phyloP scores from a whole-genome alignment of 192 early-diverging fungal species.

The Rhizophlyctis rosea region DNA sequence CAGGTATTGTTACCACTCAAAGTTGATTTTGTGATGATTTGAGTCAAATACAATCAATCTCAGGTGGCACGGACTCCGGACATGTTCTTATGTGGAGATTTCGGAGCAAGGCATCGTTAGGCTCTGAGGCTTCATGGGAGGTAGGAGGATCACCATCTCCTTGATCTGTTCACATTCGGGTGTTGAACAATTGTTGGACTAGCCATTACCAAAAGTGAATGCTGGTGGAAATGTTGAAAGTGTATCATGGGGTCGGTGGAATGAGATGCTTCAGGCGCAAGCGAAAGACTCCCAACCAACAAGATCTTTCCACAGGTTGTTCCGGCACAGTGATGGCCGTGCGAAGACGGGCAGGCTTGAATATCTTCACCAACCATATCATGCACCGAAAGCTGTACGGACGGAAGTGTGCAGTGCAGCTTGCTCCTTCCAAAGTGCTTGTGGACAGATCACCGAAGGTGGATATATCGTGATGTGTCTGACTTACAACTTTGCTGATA shows the following conservation, averaged over 20 bases:
- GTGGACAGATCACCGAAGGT: constrained; percentile 13
- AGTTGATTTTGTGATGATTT: constrained; percentile 9
- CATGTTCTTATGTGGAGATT: constrained; percentile 30
- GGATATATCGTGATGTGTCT: background rate
- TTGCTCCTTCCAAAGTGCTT: constrained; percentile 26
- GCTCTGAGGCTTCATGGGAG: constrained; percentile 15
- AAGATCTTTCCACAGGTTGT: too few species aligned
- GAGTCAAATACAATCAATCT: too few species aligned
- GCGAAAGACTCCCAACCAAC: too few species aligned
- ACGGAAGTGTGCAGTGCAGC: constrained; percentile 21
- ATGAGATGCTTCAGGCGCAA: too few species aligned
- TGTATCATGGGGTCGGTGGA: constrained; percentile 30
- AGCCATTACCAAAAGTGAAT: constrained; percentile 32
- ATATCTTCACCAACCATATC: constrained; percentile 16
- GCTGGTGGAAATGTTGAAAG: constrained; percentile 20
- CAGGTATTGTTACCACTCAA: constrained; percentile 21
- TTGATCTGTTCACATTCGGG: too few species aligned
- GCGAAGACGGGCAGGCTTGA: constrained; percentile 10
- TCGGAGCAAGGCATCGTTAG: constrained; percentile 7
- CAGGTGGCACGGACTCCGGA: constrained; percentile 30
- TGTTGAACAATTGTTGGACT: too few species aligned
- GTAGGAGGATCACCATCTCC: constrained; percentile 9
- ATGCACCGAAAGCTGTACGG: constrained; percentile 19
- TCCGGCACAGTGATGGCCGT: constrained; percentile 11
- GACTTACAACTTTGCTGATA: constrained; percentile 13